Base-by-base conservation (phyloP, 768 basidiomycete species). In the Leccinum broughii region DNA sequence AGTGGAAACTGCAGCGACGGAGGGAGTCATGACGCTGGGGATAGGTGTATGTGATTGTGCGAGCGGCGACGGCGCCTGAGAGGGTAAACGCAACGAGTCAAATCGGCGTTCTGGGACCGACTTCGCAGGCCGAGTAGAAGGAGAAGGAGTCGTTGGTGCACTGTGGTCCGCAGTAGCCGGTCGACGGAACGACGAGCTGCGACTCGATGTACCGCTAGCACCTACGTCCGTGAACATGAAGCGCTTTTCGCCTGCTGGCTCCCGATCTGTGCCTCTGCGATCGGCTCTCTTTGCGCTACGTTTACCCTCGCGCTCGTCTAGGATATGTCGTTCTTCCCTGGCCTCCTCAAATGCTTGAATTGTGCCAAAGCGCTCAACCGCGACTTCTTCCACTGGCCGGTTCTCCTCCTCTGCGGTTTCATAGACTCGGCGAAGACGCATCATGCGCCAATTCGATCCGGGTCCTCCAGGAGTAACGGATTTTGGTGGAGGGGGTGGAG, bases 381-480 rank as follows among this genome's bases (percentile, higher is more conserved):
- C 96, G 32, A 98, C 83, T 60, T 94, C 84, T 64, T 92, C 88
- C 11, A 93, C 71, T 0, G 86, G 70, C 5, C 80, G 75, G 6
- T 84, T 83, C 72, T 95, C 93, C 68, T 98, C 95, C 60, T 93
- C 87, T 0, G 91, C 93, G 3, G 90, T 83, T 71, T 98, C 96
- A 69, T 93, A 95, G 1, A 93, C 89, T 15, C 92, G 83, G 44
- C 88, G 85, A 0, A 99, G 84, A 66, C 95, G 93, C 88, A 92
- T 94, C 97, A 98, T 98, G 15, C 97, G 87, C 96, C 97, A 99
- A 70, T 86, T 87, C 3, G 93, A 93, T 11, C 96, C 96, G 5
- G 95, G 90, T 2, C 93, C 94, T 3, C 96, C 96, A 0, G 94
- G 93, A 0, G 83, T 85, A 57, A 78, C 72, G 22, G 83, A 69